Percentiles rank a stretch among this genome's conserved stretches.
phyloP scores from a whole-genome alignment of 805 yeast genomes.

The Yarrowia deformans region DNA sequence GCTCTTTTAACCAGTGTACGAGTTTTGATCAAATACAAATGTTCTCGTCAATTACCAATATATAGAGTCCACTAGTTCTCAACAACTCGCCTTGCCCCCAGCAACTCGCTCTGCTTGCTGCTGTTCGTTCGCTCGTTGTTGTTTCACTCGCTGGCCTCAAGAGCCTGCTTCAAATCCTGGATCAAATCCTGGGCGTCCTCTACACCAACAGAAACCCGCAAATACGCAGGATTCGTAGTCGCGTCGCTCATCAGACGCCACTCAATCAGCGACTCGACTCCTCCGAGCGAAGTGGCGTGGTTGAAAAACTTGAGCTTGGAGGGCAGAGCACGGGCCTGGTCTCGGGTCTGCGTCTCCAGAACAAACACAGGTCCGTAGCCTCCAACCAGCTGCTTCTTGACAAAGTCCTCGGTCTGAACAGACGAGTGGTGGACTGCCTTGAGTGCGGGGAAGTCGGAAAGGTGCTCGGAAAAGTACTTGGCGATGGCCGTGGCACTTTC shows the following conservation, averaged over 20 bases:
- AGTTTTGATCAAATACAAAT: too few relatives aligned
- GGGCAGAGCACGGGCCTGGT: constrained; percentile 70
- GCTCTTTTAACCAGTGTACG: too few relatives aligned
- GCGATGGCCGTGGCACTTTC: constrained; percentile 69
- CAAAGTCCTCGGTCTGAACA: constrained; percentile 72
- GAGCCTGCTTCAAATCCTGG: constrained; percentile 70
- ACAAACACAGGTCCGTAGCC: constrained; percentile 81
- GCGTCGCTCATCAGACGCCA: constrained; percentile 84
- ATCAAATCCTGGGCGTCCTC: constrained; percentile 81
- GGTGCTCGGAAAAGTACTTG: constrained; percentile 61
- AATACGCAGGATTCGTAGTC: constrained; percentile 60
- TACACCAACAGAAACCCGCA: constrained; percentile 81
- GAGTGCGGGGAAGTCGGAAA: constrained; percentile 58
- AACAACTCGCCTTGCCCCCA: too few relatives aligned
- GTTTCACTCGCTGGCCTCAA: constrained; percentile 44
- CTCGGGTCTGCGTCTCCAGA: constrained; percentile 59
- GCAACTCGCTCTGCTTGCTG: too few relatives aligned
- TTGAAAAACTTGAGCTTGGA: constrained; percentile 71
- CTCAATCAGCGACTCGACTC: constrained; percentile 88
- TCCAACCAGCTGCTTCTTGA: constrained; percentile 64
- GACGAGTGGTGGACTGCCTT: constrained; percentile 72
- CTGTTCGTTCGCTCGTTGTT: too few relatives aligned
- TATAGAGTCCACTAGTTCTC: too few relatives aligned
- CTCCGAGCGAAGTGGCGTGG: constrained; percentile 94
- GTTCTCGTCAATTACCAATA: too few relatives aligned